Conservation (phyloP, 2,329 filamentous ascomycete genomes). For the Pseudocercospora crystallina region DNA sequence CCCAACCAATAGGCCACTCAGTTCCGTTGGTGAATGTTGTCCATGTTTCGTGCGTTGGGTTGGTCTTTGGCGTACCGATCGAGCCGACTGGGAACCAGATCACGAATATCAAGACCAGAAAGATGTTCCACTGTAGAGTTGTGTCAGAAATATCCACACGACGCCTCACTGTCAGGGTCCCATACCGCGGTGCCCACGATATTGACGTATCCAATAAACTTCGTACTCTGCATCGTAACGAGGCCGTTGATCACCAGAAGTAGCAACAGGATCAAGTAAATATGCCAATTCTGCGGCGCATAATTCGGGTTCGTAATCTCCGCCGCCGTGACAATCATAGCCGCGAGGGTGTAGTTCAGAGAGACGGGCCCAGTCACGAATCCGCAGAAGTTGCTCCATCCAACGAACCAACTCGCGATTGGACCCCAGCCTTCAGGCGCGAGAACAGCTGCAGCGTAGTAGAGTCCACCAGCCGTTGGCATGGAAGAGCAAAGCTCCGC, state of each 20-base stretch:
- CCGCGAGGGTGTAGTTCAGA: constrained; percentile 37
- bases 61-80: constrained; percentile 33
- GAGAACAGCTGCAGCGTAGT: constrained; percentile 35
- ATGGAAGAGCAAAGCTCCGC: constrained; percentile 38
- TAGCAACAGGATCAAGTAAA: constrained; percentile 35
- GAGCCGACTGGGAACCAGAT: constrained; percentile 38
- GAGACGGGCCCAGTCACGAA: constrained; percentile 34
- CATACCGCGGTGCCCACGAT: constrained; percentile 27
- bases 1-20: constrained; percentile 34
- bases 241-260: constrained; percentile 35
- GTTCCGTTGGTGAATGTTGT: constrained; percentile 29
- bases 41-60: constrained; percentile 20
- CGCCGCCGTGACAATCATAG: constrained; percentile 38
- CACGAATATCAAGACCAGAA: constrained; percentile 36
- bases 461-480: constrained; percentile 43
- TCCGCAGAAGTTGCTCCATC: constrained; percentile 35
- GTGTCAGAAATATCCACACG: constrained; percentile 24
- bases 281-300: constrained; percentile 35
- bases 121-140: constrained; percentile 26
- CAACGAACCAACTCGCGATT: constrained; percentile 28
- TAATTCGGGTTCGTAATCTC: constrained; percentile 37
- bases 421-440: constrained; percentile 36
- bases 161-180: not conserved
- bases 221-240: constrained; percentile 38
- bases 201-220: constrained; percentile 33